Percentiles rank a stretch among this genome's conserved stretches.
Conservation (phyloP, 192 early-diverging fungal genomes). For the Ramicandelaber brevisporus region DNA sequence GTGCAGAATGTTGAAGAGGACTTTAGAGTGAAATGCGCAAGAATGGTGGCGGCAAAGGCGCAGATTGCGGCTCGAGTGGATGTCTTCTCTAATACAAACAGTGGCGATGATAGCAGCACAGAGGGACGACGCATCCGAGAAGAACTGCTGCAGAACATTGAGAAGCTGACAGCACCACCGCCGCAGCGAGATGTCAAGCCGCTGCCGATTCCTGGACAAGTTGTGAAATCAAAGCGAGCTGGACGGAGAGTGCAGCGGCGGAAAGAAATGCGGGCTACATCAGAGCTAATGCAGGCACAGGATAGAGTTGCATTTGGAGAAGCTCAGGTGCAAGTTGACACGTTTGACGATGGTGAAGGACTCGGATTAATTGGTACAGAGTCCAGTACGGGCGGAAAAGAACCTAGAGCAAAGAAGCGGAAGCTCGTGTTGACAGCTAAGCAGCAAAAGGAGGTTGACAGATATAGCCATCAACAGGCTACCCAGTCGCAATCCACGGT, state of each 20-base stretch:
- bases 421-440: too few relatives aligned
- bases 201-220: constrained; percentile 76
- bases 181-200: constrained; percentile 68
- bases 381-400: neutral
- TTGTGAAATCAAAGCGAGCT: constrained; percentile 65
- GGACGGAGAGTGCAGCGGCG: constrained; percentile 64
- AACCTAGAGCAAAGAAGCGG: too few relatives aligned
- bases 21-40: constrained; percentile 45
- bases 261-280: constrained; percentile 58
- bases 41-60: constrained; percentile 62
- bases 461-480: too few relatives aligned
- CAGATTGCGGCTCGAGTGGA: constrained; percentile 77
- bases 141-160: constrained; percentile 70
- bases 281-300: constrained; percentile 70
- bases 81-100: constrained; percentile 3
- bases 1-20: constrained; percentile 42
- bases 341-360: constrained; percentile 63
- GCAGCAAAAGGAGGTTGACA: too few relatives aligned
- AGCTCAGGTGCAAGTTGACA: constrained; percentile 69
- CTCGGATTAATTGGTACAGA: constrained; percentile 45
- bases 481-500: too few relatives aligned
- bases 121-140: constrained; percentile 40
- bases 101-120: constrained; percentile 8
- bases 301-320: constrained; percentile 84
- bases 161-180: constrained; percentile 61